Evolutionary conservation across 1,284 basidiomycete genomes (phyloP).

Genomic region (Moesziomyces sp.): DNA sequence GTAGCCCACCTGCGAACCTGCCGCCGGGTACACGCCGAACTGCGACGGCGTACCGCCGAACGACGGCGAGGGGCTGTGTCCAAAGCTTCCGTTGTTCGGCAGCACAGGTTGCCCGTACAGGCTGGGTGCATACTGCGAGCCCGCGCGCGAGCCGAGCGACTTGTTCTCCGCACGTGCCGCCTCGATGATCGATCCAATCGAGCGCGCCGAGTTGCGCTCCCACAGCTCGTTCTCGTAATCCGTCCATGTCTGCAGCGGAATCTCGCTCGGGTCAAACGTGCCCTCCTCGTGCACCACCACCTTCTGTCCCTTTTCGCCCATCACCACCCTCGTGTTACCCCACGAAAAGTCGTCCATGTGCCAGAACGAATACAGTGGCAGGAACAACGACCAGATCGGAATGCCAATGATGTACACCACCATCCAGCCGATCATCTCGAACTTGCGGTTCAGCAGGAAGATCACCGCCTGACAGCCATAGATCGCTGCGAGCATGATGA

Average conservation of each 20-base stretch:
- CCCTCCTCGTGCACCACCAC: conserved; percentile 94
- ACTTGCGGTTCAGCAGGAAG: conserved; percentile 67
- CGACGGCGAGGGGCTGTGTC: conserved; percentile 53
- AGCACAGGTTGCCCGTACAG: conserved; percentile 48
- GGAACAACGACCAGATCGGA: conserved; percentile 88
- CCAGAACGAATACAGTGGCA: conserved; percentile 98
- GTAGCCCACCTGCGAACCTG: conserved; percentile 42
- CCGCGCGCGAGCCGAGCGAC: conserved; percentile 50
- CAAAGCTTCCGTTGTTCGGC: conserved; percentile 44
- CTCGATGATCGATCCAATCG: conserved; percentile 57
- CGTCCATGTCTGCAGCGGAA: conserved; percentile 95
- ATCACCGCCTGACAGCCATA: conserved; percentile 76
- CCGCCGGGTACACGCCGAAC: conserved; percentile 25
- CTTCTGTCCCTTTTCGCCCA: conserved; percentile 86
- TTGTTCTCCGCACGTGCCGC: conserved; percentile 54
- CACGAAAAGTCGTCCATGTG: conserved; percentile 96
- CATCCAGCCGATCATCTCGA: conserved; percentile 67
- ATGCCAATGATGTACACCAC: conserved; percentile 75
- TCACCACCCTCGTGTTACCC: conserved; percentile 92
- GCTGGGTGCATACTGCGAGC: conserved; percentile 55
- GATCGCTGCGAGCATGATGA: conserved; percentile 90
- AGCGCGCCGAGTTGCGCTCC: conserved; percentile 56
- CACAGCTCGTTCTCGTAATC: conserved; percentile 73
- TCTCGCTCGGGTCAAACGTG: conserved; percentile 94
- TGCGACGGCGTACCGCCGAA: conserved; percentile 47